These are phyloP conservation scores for Tremella yokohamensis DNA, from an alignment of 768 basidiomycete species.

Conservation along the genomic window DNA sequence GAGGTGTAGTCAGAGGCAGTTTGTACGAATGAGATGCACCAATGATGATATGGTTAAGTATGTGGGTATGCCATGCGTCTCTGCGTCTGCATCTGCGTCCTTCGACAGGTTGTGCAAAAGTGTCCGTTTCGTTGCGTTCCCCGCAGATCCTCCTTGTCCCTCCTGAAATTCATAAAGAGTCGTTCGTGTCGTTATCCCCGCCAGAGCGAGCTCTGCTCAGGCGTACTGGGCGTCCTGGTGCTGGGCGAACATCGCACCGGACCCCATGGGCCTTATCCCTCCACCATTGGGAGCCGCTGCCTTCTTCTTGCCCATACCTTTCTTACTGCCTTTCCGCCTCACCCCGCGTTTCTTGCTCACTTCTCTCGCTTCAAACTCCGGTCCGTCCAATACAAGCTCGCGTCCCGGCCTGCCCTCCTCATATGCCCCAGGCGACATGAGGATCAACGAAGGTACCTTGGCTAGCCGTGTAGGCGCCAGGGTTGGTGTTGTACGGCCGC, in stretches of 20 bases:
- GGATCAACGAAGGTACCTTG: constrained; percentile 41
- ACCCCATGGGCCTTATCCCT: neutral
- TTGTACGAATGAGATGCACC: too few species aligned
- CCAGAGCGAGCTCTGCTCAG: neutral
- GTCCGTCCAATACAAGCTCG: constrained; percentile 46
- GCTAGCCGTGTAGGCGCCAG: constrained; percentile 7
- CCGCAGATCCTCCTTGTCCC: too few species aligned
- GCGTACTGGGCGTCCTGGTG: neutral
- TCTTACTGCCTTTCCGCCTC: constrained; percentile 16
- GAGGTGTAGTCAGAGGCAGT: constrained; percentile 25
- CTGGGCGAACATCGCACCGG: neutral
- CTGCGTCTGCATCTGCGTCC: too few species aligned
- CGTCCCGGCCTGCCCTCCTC: constrained; percentile 43
- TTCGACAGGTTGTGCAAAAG: too few species aligned
- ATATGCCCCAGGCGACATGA: constrained; percentile 46
- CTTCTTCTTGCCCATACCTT: constrained; percentile 15
- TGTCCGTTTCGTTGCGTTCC: too few species aligned
- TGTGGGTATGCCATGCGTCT: too few species aligned
- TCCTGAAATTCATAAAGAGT: too few species aligned
- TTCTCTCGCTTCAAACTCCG: constrained; percentile 49
- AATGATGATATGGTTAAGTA: too few species aligned
- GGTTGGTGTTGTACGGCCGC: constrained; percentile 8
- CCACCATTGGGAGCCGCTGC: constrained; percentile 4
- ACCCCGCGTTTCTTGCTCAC: constrained; percentile 18
- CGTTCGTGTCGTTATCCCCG: too few species aligned